Percentiles rank a stretch among this genome's conserved stretches.
phyloP scores from a whole-genome alignment of 139 green algal species.

The Axilococcus clingmanii region DNA sequence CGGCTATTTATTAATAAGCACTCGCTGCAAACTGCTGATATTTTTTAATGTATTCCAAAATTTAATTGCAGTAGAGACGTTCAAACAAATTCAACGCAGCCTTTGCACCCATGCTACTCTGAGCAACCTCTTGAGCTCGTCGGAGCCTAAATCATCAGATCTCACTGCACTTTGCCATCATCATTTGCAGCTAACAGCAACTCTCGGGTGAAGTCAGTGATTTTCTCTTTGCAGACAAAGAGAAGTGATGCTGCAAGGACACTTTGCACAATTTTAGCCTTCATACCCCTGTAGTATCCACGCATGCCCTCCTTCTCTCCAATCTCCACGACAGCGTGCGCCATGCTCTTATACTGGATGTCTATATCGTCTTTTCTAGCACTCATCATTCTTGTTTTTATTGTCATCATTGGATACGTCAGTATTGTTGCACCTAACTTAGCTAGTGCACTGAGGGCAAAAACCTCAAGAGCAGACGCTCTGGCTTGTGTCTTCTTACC shows the following conservation, averaged over 20 bases:
- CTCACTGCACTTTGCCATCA: not conserved
- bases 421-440: slow-evolving; percentile 87
- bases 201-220: slow-evolving; percentile 22
- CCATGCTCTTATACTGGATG: slow-evolving; percentile 50
- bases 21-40: too few species aligned
- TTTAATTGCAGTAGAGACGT: too few species aligned
- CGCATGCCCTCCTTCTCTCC: slow-evolving; percentile 34
- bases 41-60: too few species aligned
- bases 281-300: slow-evolving; percentile 56
- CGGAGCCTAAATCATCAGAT: too few species aligned
- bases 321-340: slow-evolving; percentile 53
- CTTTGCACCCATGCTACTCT: too few species aligned
- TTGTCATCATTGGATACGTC: slow-evolving; percentile 89
- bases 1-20: too few species aligned
- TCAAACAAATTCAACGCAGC: too few species aligned
- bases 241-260: slow-evolving; percentile 75
- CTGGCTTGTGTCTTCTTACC: not conserved
- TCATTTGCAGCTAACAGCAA: not conserved
- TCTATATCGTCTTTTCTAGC: slow-evolving; percentile 23
- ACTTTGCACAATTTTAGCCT: slow-evolving; percentile 76
- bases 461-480: slow-evolving; percentile 56
- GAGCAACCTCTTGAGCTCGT: too few species aligned
- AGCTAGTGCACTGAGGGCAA: slow-evolving; percentile 68
- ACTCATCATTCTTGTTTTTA: slow-evolving; percentile 74
- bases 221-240: slow-evolving; percentile 75